phyloP scores from a whole-genome alignment of 2,329 filamentous ascomycete genomes.

The Fusarium sp. region DNA sequence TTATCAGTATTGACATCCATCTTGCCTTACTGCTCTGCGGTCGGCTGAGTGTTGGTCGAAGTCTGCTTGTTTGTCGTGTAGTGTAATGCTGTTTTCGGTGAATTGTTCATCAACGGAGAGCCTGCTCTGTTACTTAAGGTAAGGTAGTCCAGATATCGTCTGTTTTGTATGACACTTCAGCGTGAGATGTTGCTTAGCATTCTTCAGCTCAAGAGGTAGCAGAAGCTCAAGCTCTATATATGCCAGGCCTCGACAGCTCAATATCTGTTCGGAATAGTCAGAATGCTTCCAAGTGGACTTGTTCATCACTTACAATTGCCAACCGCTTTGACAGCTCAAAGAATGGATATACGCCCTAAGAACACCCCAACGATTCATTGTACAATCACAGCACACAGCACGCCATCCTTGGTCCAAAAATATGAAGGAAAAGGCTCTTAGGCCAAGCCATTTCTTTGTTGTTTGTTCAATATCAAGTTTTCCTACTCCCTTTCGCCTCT shows the following conservation, averaged over 20 bases:
- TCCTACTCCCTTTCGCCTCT: conserved; percentile 52
- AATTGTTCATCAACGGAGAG: neutral
- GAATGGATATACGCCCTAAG: neutral
- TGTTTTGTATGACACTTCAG: neutral
- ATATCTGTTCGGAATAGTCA: neutral
- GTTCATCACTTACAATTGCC: neutral
- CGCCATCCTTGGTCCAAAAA: neutral
- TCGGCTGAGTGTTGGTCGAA: neutral
- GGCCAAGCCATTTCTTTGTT: conserved; percentile 31
- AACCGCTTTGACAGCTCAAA: neutral
- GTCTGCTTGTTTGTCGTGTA: neutral
- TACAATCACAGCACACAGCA: neutral
- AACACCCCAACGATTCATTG: neutral
- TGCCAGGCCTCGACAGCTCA: neutral
- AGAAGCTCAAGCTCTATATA: neutral
- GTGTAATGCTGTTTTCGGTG: neutral
- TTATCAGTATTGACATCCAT: neutral
- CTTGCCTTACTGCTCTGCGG: conserved; percentile 1
- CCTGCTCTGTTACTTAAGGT: neutral
- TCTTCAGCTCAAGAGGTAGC: neutral
- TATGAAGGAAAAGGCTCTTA: neutral
- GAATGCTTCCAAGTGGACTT: neutral
- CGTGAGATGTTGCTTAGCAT: neutral
- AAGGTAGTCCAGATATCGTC: neutral
- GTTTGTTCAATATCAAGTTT: conserved; percentile 43